Evolutionary conservation across 75 land plant genomes (phyloP).

Genomic region (Pinus taeda): DNA sequence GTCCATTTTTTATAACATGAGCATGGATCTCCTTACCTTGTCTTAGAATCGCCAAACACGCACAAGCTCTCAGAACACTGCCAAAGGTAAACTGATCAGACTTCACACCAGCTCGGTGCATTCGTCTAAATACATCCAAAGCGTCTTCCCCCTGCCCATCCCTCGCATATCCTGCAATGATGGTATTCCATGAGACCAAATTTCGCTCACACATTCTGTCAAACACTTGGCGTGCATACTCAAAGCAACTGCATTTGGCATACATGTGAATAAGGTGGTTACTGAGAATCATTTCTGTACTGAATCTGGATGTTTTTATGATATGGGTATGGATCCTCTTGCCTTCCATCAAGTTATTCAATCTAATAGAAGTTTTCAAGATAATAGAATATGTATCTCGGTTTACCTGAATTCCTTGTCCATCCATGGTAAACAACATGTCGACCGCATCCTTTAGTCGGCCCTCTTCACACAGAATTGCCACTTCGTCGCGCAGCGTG

Average conservation of each 20-base stretch:
- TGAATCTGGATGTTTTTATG: slow-evolving; percentile 20
- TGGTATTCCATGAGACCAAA: slow-evolving; percentile 54
- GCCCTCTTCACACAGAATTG: neutral
- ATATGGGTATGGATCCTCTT: slow-evolving; percentile 41
- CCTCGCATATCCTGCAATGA: slow-evolving; percentile 40
- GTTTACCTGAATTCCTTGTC: neutral
- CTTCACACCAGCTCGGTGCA: slow-evolving; percentile 21
- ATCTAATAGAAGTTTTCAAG: neutral
- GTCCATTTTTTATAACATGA: slow-evolving; percentile 37
- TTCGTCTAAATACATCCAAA: slow-evolving; percentile 19
- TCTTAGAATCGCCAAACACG: slow-evolving; percentile 14
- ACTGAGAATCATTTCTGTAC: slow-evolving; percentile 20
- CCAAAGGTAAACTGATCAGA: slow-evolving; percentile 54
- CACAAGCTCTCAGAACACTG: slow-evolving; percentile 8
- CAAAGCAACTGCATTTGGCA: slow-evolving; percentile 49
- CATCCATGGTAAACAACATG: neutral
- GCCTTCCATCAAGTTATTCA: slow-evolving; percentile 1
- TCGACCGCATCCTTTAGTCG: no score
- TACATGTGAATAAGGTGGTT: slow-evolving; percentile 53
- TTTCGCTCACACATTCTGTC: slow-evolving; percentile 20
- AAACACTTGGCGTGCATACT: slow-evolving; percentile 37
- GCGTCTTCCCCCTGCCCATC: slow-evolving; percentile 19
- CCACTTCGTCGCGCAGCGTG: neutral
- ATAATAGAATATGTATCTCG: neutral
- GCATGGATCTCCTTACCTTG: slow-evolving; percentile 46